These are phyloP conservation scores for Garcia nutans DNA, from an alignment of 345 rosid genomes.

Conservation along the genomic window DNA sequence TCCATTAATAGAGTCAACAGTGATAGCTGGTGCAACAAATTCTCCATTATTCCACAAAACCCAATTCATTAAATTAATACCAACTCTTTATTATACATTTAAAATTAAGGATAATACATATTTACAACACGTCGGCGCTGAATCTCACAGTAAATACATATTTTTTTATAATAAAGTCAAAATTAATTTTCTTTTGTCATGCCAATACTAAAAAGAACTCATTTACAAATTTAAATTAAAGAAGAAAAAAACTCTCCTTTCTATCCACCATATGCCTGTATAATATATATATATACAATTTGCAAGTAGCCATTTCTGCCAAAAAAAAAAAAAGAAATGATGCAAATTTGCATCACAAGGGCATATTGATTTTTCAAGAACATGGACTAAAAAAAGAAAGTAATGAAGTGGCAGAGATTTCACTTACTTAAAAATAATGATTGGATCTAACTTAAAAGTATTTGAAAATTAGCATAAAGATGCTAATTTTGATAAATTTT, in stretches of 20 bases:
- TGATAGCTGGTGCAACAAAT: neutral
- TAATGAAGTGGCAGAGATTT: neutral
- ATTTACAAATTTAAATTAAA: neutral
- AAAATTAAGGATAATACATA: neutral
- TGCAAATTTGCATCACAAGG: neutral
- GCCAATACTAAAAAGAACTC: neutral
- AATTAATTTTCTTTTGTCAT: too few species aligned
- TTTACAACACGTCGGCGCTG: too few species aligned
- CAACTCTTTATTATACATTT: neutral
- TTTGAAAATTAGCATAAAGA: too few species aligned
- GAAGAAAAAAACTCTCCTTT: neutral
- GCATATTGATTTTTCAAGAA: neutral
- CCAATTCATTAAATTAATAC: neutral
- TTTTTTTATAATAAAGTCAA: too few species aligned
- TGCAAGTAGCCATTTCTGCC: conserved; percentile 11
- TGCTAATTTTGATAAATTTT: too few species aligned
- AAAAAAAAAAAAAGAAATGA: neutral
- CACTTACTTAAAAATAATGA: too few species aligned
- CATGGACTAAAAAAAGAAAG: neutral
- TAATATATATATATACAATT: conserved; percentile 15
- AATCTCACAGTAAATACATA: too few species aligned
- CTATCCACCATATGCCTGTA: conserved; percentile 10
- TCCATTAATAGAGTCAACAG: neutral
- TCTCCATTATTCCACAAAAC: conserved; percentile 6
- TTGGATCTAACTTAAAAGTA: too few species aligned